Base-by-base conservation (phyloP, 2,329 filamentous ascomycete genomes). In the Neofusicoccum umdonicola region DNA sequence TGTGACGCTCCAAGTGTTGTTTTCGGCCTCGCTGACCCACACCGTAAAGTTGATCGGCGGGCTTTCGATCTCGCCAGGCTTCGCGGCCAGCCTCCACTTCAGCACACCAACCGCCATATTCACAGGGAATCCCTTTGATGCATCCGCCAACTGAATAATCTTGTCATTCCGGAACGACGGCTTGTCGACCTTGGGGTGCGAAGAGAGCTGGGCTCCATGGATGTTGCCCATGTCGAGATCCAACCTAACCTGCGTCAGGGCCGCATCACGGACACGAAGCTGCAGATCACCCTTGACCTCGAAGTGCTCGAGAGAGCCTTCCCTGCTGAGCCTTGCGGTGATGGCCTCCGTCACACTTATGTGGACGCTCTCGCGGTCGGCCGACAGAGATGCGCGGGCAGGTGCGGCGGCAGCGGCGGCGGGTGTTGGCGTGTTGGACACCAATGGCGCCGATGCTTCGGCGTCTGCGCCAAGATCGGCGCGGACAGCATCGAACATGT, bases 11-110 rank as follows among this genome's bases (percentile, higher is more conserved):
- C 90, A 96, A 72, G 89, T 93, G 74, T 88, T 87, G 52, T 89
- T 87, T 22, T 87, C 85, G 54, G 91, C 90, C 78, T 93, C 93
- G 79, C 97, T 97, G 66, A 96, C 92, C 95, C 95, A 99, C 42
- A 97, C 94, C 2, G 93, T 97, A 78, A 99, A 98, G 42, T 91
- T 95, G 73, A 99, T 95, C 7, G 95, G 95, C 42, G 96, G 88
- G 63, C 93, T 87, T 67, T 88, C 88, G 41, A 90, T 80, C 71
- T 96, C 92, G 69, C 96, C 93, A 2, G 86, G 84, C 79, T 92
- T 93, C 56, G 92, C 90, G 15, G 89, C 88, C 22, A 92, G 90
- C 73, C 93, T 91, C 95, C 95, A 99, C 76, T 94, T 88, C 75
- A 99, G 84, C 47, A 98, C 93, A 64, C 91, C 93, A 65, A 98